Percentiles rank a stretch among this genome's conserved stretches.
Conservation (phyloP, 2,329 filamentous ascomycete species). For the Thermothelomyces thermophilus region DNA sequence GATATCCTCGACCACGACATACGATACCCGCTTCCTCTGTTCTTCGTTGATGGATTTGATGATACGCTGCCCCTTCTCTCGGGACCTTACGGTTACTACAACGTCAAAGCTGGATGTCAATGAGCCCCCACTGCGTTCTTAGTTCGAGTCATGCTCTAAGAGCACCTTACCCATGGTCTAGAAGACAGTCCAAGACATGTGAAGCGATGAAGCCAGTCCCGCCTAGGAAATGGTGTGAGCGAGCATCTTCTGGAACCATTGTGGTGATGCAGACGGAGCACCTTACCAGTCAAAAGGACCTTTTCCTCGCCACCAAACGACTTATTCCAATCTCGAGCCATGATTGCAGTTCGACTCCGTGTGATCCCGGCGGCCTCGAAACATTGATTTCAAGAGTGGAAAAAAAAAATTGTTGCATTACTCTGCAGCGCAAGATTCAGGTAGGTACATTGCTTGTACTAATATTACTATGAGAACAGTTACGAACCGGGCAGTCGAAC, state of each 20-base stretch:
- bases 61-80: constrained; percentile 42
- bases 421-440: too few species aligned
- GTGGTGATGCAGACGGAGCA: too few species aligned
- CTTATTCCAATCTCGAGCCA: too few species aligned
- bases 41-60: constrained; percentile 35
- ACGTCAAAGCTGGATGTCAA: constrained; percentile 32
- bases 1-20: constrained; percentile 63
- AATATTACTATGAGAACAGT: too few species aligned
- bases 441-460: too few species aligned
- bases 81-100: constrained; percentile 40
- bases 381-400: too few species aligned
- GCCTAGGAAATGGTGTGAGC: constrained; percentile 28
- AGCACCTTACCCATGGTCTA: constrained; percentile 34
- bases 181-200: constrained; percentile 43
- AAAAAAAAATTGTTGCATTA: too few species aligned
- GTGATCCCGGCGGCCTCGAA: too few species aligned
- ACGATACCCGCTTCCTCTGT: constrained; percentile 37
- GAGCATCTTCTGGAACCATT: background rate
- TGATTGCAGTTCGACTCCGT: too few species aligned
- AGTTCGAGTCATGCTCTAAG: background rate
- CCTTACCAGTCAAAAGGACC: constrained; percentile 26
- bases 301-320: constrained; percentile 12
- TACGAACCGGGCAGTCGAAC: too few species aligned
- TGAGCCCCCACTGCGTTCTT: constrained; percentile 3
- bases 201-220: constrained; percentile 50